Evolutionary conservation across 768 basidiomycete genomes (phyloP), one percentile per base, ranked within the genome.

Genomic region (Basidioascus undulatus): DNA sequence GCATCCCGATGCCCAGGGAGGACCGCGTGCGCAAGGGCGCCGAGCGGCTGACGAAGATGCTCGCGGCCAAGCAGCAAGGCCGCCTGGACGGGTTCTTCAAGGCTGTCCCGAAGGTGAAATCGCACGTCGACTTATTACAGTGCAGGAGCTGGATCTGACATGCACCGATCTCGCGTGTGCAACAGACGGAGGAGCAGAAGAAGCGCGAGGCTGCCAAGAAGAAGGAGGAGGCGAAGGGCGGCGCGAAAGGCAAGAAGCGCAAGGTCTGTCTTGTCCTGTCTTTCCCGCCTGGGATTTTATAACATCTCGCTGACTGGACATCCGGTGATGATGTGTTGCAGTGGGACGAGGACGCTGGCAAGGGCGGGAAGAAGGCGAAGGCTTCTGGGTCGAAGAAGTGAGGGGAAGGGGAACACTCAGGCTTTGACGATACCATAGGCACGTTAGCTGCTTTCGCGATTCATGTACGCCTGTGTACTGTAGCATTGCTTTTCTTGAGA

Each of bases 1-100:
- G 32, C 10, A 12, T 35, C 27, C 6, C 2, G 1, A 9, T 6
- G 10, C 8, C 18, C 53, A 96, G 89, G 49, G 92, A 96, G 64
- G 92, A 98, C 9, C 76, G 92, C 18, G 83, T 98, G 3, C 72
- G 89, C 24, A 86, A 80, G 56, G 86, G 86, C 20, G 87, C 81
- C 4, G 84, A 92, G 35, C 92, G 94, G 55, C 68, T 98, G 32
- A 64, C 72, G 35, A 92, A 86, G 52, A 77, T 70, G 57, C 62
- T 94, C 37, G 74, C 70, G 39, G 70, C 74, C 26, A 96, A 94
- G 54, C 92, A 96, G 51, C 92, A 98, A 59, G 87, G 92, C 8
- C 74, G 92, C 9, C 65, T 98, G 12, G 92, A 96, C 52, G 84
- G 0, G 9, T 98, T 98, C 61, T 98, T 98, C 61, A 71, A 74